Base-by-base conservation (phyloP, 352 stramenopile species). In the Phytophthora megakarya region DNA sequence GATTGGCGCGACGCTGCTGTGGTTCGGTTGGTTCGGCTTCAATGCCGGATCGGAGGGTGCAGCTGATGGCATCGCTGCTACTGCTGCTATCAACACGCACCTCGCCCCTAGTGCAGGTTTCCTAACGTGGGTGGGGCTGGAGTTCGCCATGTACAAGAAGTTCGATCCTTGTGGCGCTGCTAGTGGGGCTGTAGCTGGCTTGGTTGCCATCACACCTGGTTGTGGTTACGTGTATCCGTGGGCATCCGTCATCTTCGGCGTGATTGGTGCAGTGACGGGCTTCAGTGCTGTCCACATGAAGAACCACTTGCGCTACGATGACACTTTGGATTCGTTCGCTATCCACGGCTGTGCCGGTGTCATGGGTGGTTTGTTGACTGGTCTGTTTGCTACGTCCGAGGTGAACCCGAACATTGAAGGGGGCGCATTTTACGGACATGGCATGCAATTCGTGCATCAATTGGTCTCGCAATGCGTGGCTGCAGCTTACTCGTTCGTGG, bases 21-120 rank as follows among this genome's bases (percentile, higher is more conserved):
- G 86, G 86, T 90, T 90, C 49, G 86, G 86, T 19, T 95, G 86
- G 86, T 93, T 90, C 57, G 85, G 86, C 47, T 95, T 95, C 65
- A 92, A 95, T 57, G 84, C 72, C 32, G 84, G 84, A 30, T 91
- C 81, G 16, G 68, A 77, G 0, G 73, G 66, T 30, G 76, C 75
- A 1, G 83, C 82, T 2, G 80, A 91, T 35, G 71, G 73, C 12
- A 78, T 91, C 46, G 86, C 84, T 6, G 81, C 77, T 3, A 72
- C 81, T 12, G 84, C 83, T 26, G 81, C 70, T 10, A 79, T 95
- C 62, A 93, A 90, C 72, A 92, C 84, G 37, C 82, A 92, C 50
- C 28, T 93, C 30, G 78, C 81, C 2, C 66, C 76, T 6, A 86
- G 66, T 18, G 73, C 82, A 3, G 84, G 84, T 6, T 88, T 90